phyloP scores from a whole-genome alignment of 768 basidiomycete genomes.

The Agaricus subrufescens region DNA sequence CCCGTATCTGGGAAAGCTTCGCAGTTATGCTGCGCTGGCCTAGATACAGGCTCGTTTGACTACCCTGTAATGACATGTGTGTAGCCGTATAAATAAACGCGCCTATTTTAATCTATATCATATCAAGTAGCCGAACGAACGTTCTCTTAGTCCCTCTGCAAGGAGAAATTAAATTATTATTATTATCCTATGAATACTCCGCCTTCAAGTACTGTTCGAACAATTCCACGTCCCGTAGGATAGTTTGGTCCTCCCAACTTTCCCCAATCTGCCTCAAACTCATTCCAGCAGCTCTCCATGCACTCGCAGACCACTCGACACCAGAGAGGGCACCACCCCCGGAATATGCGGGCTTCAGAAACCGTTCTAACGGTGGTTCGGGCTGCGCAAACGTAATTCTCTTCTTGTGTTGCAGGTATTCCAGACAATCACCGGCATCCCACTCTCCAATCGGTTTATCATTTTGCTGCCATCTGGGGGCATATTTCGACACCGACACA shows the following conservation, averaged over 20 bases:
- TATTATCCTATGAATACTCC: not conserved
- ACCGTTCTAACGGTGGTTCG: constrained; percentile 4
- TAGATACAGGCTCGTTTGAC: no score
- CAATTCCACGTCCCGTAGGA: constrained; percentile 44
- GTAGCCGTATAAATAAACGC: no score
- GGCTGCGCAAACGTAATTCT: constrained; percentile 3
- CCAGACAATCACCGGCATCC: constrained; percentile 1
- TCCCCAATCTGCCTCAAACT: constrained; percentile 44
- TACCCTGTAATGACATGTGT: no score
- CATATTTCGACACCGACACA: not conserved
- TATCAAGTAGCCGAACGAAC: no score
- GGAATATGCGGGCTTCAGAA: constrained; percentile 38
- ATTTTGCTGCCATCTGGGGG: constrained; percentile 8
- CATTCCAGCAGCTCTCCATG: constrained; percentile 55
- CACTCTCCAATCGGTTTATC: constrained; percentile 1
- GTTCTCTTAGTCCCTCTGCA: no score
- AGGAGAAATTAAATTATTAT: no score
- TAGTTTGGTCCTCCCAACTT: constrained; percentile 48
- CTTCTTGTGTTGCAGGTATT: constrained; percentile 8
- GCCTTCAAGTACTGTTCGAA: constrained; percentile 42
- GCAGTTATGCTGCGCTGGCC: no score
- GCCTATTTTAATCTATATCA: no score
- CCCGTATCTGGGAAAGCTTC: no score
- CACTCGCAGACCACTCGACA: constrained; percentile 66
- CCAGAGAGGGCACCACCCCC: constrained; percentile 57